phyloP scores from a whole-genome alignment of 2,329 filamentous ascomycete genomes.

The Xylaria sp. region DNA sequence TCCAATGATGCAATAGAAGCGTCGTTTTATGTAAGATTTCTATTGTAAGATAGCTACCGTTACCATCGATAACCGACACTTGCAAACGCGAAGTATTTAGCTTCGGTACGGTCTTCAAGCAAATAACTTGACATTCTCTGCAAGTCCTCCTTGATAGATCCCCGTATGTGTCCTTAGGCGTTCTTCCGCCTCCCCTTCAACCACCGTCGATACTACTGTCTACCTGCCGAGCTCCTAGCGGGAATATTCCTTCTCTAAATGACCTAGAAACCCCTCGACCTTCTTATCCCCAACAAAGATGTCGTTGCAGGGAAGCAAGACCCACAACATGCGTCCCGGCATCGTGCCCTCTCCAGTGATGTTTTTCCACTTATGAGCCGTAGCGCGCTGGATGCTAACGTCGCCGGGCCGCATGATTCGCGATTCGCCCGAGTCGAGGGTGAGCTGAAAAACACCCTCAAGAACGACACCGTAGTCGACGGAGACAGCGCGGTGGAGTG shows the following conservation, averaged over 20 bases:
- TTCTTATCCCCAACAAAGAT: background rate
- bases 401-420: background rate
- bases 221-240: too few relatives aligned
- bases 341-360: background rate
- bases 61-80: too few relatives aligned
- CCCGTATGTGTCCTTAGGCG: too few relatives aligned
- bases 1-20: too few relatives aligned
- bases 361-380: background rate
- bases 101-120: too few relatives aligned
- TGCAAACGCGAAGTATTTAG: too few relatives aligned
- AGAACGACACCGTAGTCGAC: background rate
- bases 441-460: background rate
- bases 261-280: background rate
- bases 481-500: background rate
- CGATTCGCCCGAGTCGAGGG: background rate
- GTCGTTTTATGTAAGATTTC: too few relatives aligned
- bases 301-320: background rate
- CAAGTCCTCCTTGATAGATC: too few relatives aligned
- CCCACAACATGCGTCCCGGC: background rate
- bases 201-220: too few relatives aligned
- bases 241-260: background rate
- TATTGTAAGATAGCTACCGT: too few relatives aligned
- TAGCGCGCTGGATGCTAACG: background rate
- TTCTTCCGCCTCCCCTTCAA: too few relatives aligned
- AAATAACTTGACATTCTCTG: too few relatives aligned